Percentiles rank a stretch among this genome's conserved stretches.
Evolutionary conservation across 2,329 filamentous ascomycete genomes (phyloP).

Genomic region (Madurella mycetomatis): DNA sequence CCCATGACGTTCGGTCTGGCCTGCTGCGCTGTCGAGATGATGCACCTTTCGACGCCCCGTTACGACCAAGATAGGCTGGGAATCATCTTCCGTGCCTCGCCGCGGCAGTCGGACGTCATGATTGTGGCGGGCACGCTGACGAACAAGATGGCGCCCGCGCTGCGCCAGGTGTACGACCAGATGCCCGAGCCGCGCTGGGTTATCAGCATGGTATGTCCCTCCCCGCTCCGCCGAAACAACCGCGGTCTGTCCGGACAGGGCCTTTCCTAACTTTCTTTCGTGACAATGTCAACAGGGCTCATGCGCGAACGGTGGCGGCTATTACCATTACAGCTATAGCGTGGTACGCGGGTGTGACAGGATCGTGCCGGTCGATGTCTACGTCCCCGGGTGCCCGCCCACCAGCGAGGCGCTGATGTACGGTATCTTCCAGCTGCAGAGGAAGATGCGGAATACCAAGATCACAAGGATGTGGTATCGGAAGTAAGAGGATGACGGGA

Average conservation of each 20-base stretch:
- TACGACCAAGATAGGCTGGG: conserved; percentile 86
- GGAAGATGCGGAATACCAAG: conserved; percentile 57
- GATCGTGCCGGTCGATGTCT: conserved; percentile 64
- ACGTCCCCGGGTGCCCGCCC: conserved; percentile 59
- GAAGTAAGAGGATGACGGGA: conserved; percentile 33
- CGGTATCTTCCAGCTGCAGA: conserved; percentile 64
- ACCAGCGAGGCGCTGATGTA: conserved; percentile 47
- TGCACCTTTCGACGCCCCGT: conserved; percentile 81
- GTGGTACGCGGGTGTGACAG: conserved; percentile 64
- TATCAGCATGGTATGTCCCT: conserved; percentile 42
- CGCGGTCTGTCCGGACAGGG: conserved; percentile 28
- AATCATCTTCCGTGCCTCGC: conserved; percentile 85
- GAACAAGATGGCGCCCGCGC: conserved; percentile 91
- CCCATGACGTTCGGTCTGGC: conserved; percentile 85
- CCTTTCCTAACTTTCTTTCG: conserved; percentile 63
- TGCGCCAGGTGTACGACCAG: conserved; percentile 90
- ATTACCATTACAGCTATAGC: conserved; percentile 69
- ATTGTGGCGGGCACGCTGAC: conserved; percentile 88
- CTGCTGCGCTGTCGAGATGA: conserved; percentile 89
- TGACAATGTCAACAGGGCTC: conserved; percentile 42
- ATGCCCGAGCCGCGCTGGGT: conserved; percentile 92
- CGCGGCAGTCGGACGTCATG: conserved; percentile 86
- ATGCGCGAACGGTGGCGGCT: conserved; percentile 69
- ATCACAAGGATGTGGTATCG: conserved; percentile 48
- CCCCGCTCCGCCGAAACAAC: conserved; percentile 35